A percentile compares a stretch with the other conserved stretches of the same genome.
Conservation (phyloP, 2,329 filamentous ascomycete genomes). For the Chrysosporium keratinophilum region DNA sequence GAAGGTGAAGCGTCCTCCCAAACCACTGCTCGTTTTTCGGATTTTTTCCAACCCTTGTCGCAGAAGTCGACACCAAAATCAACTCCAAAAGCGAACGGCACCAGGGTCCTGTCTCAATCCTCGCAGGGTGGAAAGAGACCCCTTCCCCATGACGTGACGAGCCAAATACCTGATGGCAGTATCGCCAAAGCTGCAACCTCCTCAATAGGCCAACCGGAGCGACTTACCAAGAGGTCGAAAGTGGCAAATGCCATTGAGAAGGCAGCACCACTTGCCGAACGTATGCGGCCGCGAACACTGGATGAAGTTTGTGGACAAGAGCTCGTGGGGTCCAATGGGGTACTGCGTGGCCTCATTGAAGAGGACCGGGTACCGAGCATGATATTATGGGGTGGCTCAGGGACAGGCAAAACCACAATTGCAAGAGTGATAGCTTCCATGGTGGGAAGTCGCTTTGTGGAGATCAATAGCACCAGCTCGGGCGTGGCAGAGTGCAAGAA, state of each 20-base stretch:
- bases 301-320: slow-evolving; percentile 88
- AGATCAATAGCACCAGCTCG: slow-evolving; percentile 86
- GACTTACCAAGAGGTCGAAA: slow-evolving; percentile 53
- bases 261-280: slow-evolving; percentile 77
- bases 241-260: slow-evolving; percentile 48
- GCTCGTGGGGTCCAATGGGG: slow-evolving; percentile 72
- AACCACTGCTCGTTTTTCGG: slow-evolving; percentile 38
- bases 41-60: slow-evolving; percentile 16
- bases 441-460: slow-evolving; percentile 76
- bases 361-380: slow-evolving; percentile 80
- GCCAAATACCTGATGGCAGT: neutral
- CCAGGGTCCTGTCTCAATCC: neutral
- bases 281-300: slow-evolving; percentile 75
- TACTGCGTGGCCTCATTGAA: slow-evolving; percentile 78
- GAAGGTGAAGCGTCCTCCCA: slow-evolving; percentile 29
- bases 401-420: slow-evolving; percentile 55
- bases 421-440: slow-evolving; percentile 77
- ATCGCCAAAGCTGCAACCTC: neutral
- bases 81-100: neutral
- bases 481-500: slow-evolving; percentile 88
- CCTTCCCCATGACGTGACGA: neutral
- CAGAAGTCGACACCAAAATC: slow-evolving; percentile 8
- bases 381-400: slow-evolving; percentile 62
- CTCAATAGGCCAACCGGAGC: neutral
- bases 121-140: slow-evolving; percentile 2